Evolutionary conservation across 2,329 filamentous ascomycete genomes (phyloP).

Genomic region (Stachybotrys chartarum): DNA sequence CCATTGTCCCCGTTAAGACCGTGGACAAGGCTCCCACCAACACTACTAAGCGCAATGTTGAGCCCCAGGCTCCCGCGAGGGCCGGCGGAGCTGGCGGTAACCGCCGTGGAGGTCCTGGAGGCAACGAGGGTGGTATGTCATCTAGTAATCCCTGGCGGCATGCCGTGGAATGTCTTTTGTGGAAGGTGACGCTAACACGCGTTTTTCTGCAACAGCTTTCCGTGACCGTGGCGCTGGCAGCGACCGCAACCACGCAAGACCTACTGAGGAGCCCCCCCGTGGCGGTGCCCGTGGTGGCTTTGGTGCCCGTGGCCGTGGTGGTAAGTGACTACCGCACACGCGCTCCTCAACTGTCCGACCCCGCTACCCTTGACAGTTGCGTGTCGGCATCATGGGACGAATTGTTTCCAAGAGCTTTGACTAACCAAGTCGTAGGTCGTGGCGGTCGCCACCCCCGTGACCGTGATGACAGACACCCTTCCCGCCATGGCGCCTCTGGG

Average conservation of each 20-base stretch:
- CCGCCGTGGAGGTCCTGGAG: constrained; percentile 54
- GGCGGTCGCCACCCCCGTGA: constrained; percentile 46
- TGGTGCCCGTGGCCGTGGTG: constrained; percentile 55
- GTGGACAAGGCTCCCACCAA: constrained; percentile 76
- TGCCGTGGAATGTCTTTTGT: too few species aligned
- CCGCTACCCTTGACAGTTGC: neutral
- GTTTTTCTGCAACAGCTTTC: constrained; percentile 54
- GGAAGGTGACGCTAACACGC: too few species aligned
- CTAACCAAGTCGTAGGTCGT: constrained; percentile 33
- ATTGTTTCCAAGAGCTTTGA: neutral
- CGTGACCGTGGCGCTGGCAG: constrained; percentile 79
- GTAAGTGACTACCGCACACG: constrained; percentile 30
- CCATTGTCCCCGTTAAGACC: constrained; percentile 78
- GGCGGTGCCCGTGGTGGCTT: constrained; percentile 53
- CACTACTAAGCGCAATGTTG: constrained; percentile 77
- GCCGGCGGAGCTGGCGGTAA: constrained; percentile 32
- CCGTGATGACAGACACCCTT: constrained; percentile 50
- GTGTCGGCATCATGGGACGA: neutral
- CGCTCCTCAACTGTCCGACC: neutral
- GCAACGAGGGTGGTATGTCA: constrained; percentile 79
- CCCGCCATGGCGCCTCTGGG: constrained; percentile 32
- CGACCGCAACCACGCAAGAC: constrained; percentile 74
- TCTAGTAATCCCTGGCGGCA: neutral
- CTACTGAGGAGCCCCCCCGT: constrained; percentile 60
- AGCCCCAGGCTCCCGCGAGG: constrained; percentile 59